Base-by-base conservation (phyloP, 257 asterid species). In the Ehretia macrophylla region DNA sequence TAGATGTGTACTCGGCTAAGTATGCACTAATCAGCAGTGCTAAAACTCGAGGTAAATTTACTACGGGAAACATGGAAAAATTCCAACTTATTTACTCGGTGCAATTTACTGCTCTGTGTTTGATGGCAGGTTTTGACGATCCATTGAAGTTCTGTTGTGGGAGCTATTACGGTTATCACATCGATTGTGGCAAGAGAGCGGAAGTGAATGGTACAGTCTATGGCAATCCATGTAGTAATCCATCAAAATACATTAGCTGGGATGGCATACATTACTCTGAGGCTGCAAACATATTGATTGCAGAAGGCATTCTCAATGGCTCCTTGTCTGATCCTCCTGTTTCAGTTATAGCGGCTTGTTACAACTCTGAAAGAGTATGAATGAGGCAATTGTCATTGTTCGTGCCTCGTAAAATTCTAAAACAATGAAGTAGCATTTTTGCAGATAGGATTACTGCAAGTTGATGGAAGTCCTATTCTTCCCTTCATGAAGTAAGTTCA, bases 201-300 rank as follows among this genome's bases (percentile, higher is more conserved):
- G 48, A n/a, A 19, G 50, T 74, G 55, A 77, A 81, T 51, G 80
- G 79, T 12, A 71, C 73, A n/a, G 53, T 50, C 9, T 13, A 55
- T 4, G 68, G 72, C 13, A 63, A 71, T 37, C 68, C 77, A 8
- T 75, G 87, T 44, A 64, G 37, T 56, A 51, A 77, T 59, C 58
- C 79, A 4, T 49, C 60, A 0, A 44, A 58, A 14, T 68, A 50
- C 48, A 67, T 77, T 49, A 81, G 76, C 22, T 81, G 87, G 87
- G 87, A 81, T 53, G 84, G 84, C 12, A 62, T 59, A 39, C 84
- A 81, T 46, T 77, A 81, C 59, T 63, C 82, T 0, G 70, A 81
- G 17, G 77, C 79, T 13, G 81, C 84, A 1, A 81, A 81, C 20
- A n/a, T 19, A 6, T 17, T 55, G 45, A 5, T 68, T 22, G 66